A percentile compares a stretch with the other conserved stretches of the same genome.
These are phyloP conservation scores for Notholithocarpus densiflorus DNA, from an alignment of 306 rosid genomes.

Conservation along the genomic window DNA sequence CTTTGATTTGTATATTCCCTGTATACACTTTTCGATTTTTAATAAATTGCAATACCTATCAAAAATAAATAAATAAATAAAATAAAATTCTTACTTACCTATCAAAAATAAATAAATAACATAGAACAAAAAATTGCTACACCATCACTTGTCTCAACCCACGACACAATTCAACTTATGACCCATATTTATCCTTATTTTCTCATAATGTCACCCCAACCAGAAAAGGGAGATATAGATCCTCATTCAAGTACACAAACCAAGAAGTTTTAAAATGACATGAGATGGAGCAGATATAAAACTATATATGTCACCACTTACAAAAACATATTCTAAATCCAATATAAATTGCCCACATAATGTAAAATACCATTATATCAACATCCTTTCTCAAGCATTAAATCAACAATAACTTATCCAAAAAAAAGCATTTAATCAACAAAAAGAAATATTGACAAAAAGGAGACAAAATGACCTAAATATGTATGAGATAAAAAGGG, in stretches of 20 bases:
- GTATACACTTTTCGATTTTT: too few species aligned
- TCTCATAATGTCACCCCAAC: neutral
- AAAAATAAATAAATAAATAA: too few species aligned
- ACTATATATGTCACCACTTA: neutral
- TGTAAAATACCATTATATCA: neutral
- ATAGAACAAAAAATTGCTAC: neutral
- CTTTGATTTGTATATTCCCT: too few species aligned
- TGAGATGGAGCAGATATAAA: neutral
- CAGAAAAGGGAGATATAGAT: neutral
- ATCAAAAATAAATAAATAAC: too few species aligned
- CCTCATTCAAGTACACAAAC: neutral
- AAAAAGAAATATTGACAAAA: neutral
- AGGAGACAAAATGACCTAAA: neutral
- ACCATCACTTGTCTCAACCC: neutral
- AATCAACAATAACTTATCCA: neutral
- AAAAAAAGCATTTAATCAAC: neutral
- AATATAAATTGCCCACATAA: neutral
- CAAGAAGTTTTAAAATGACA: neutral
- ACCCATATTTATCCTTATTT: too few species aligned
- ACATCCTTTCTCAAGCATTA: neutral
- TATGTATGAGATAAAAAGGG: neutral
- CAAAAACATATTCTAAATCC: neutral
- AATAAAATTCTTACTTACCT: too few species aligned
- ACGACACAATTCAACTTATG: too few species aligned
- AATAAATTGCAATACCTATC: too few species aligned